Evolutionary conservation across 805 yeast species (phyloP).

Genomic region (Scheffersomyces coipomensis): DNA sequence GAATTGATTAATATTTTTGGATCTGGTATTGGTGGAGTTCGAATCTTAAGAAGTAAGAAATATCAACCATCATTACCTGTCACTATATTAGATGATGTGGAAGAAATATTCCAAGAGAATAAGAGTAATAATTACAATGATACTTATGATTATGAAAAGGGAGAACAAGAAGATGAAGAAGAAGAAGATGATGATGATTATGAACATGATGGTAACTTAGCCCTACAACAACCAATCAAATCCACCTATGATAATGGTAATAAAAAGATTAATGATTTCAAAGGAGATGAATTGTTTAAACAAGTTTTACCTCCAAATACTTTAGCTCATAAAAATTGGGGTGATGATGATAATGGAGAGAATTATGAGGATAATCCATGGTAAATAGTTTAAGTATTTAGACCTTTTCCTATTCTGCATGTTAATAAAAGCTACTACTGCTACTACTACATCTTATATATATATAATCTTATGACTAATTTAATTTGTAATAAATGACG

Average conservation of each 20-base stretch:
- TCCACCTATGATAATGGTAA: too few relatives aligned
- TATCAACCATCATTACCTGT: constrained; percentile 75
- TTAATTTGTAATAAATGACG: too few relatives aligned
- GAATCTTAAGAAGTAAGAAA: constrained; percentile 49
- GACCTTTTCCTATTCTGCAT: background rate
- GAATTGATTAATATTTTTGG: constrained; percentile 80
- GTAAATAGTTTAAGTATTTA: constrained; percentile 23
- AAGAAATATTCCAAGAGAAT: constrained; percentile 47
- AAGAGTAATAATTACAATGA: constrained; percentile 27
- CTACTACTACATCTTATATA: too few relatives aligned
- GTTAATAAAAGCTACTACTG: too few relatives aligned
- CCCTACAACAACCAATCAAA: background rate
- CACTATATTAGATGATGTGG: constrained; percentile 68
- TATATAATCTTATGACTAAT: constrained; percentile 2
- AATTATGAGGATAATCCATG: constrained; percentile 70
- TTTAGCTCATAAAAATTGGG: constrained; percentile 50
- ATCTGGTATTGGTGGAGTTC: constrained; percentile 65
- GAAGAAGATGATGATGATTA: constrained; percentile 3
- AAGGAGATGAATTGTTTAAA: constrained; percentile 50
- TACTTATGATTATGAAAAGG: constrained; percentile 25
- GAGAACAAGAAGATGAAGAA: constrained; percentile 19
- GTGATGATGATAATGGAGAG: constrained; percentile 26
- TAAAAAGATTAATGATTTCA: constrained; percentile 15
- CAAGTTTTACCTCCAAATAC: constrained; percentile 48
- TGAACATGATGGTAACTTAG: background rate